Evolutionary conservation across 495 filamentous ascomycete genomes (phyloP).

Genomic region (Lasiosphaeria ovina): DNA sequence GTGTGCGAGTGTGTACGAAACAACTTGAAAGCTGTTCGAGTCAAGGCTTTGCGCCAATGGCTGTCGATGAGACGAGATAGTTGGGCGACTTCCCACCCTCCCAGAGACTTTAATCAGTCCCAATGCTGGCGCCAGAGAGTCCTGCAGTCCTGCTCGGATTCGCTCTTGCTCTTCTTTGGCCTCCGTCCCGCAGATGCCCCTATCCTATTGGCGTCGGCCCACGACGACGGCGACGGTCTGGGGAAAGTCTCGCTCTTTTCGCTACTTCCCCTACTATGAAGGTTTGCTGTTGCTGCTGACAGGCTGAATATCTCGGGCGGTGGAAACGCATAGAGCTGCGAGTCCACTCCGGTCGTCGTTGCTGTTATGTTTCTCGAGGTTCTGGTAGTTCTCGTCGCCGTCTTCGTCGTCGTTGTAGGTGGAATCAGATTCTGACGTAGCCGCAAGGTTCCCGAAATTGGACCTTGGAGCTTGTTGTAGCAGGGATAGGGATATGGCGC

Average conservation of each 20-base stretch:
- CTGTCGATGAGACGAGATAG: not conserved
- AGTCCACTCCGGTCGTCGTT: not conserved
- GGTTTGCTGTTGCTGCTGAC: too few relatives aligned
- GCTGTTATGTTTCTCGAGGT: not conserved
- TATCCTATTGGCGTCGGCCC: too few relatives aligned
- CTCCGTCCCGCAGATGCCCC: too few relatives aligned
- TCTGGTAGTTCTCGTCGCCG: not conserved
- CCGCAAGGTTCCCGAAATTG: not conserved
- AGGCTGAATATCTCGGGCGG: too few relatives aligned
- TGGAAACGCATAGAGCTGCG: too few relatives aligned
- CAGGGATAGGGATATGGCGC: not conserved
- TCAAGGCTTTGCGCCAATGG: not conserved
- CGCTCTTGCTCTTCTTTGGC: slow-evolving; percentile 2
- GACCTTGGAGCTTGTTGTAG: not conserved
- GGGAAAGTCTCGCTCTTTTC: too few relatives aligned
- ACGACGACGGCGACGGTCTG: too few relatives aligned
- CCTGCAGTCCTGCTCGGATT: not conserved
- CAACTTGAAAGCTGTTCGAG: not conserved
- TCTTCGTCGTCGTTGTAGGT: not conserved
- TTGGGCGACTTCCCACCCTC: not conserved
- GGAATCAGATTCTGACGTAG: not conserved
- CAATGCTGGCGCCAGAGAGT: slow-evolving; percentile 17
- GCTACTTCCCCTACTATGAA: too few relatives aligned
- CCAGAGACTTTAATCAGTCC: slow-evolving; percentile 6
- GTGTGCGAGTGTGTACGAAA: not conserved